These are phyloP conservation scores for Leishmania martiniquensis DNA, from an alignment of 208 protist genomes.

Conservation along the genomic window DNA sequence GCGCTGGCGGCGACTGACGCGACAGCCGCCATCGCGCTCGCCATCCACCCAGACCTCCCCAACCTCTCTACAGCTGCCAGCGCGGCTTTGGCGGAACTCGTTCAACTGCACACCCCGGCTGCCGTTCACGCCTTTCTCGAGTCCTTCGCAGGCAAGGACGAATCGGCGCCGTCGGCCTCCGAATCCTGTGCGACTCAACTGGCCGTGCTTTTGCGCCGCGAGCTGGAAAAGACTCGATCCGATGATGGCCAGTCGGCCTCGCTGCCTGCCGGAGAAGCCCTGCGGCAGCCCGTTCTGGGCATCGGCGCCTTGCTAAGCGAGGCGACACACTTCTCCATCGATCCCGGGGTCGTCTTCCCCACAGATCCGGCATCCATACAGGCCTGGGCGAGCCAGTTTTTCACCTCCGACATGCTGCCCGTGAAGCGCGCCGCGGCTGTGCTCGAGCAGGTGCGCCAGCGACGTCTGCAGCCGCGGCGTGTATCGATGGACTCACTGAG, in stretches of 20 bases:
- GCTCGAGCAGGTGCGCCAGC: constrained; percentile 27
- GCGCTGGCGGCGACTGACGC: constrained; percentile 41
- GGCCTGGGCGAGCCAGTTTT: constrained; percentile 47
- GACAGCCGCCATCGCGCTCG: constrained; percentile 50
- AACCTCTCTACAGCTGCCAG: constrained; percentile 38
- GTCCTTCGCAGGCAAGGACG: constrained; percentile 58
- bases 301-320: constrained; percentile 18
- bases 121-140: constrained; percentile 63
- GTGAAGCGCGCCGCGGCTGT: constrained; percentile 33
- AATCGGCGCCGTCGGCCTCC: constrained; percentile 27
- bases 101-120: constrained; percentile 43
- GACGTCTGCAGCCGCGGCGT: constrained; percentile 54
- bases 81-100: constrained; percentile 44
- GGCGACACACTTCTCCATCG: constrained; percentile 49
- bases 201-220: constrained; percentile 42
- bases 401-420: constrained; percentile 30
- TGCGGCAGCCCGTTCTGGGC: background rate
- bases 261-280: background rate
- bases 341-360: constrained; percentile 67
- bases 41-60: constrained; percentile 57
- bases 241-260: too few species aligned
- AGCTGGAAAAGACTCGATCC: background rate
- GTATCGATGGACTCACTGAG: constrained; percentile 60
- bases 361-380: constrained; percentile 52
- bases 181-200: constrained; percentile 77